Conservation (phyloP, 257 asterid species). For the Eucommia ulmoides region DNA sequence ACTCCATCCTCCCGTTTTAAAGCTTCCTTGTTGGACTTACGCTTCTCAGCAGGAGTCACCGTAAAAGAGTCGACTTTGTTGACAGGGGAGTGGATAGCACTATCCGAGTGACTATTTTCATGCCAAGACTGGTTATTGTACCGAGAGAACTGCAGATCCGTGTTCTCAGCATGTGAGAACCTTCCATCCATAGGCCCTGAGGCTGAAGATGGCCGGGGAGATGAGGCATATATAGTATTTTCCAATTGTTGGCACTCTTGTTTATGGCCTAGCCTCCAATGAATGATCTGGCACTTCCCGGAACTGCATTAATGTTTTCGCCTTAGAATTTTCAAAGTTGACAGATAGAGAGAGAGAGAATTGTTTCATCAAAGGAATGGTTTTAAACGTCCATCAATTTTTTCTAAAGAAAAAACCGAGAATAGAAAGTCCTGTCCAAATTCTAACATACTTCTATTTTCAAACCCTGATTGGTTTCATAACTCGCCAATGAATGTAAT, state of each 20-base stretch:
- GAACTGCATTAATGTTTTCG: too few relatives aligned
- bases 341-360: too few relatives aligned
- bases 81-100: slow-evolving; percentile 13
- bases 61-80: slow-evolving; percentile 13
- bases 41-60: slow-evolving; percentile 15
- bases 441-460: too few relatives aligned
- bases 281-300: slow-evolving; percentile 77
- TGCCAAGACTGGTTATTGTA: slow-evolving; percentile 18
- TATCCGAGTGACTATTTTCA: slow-evolving; percentile 21
- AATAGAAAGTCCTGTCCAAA: too few relatives aligned
- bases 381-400: too few relatives aligned
- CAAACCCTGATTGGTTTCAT: too few relatives aligned
- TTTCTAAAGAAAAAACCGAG: too few relatives aligned
- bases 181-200: slow-evolving; percentile 22
- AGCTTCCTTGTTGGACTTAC: slow-evolving; percentile 24
- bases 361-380: too few relatives aligned
- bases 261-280: slow-evolving; percentile 88
- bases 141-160: slow-evolving; percentile 9
- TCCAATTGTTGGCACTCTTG: slow-evolving; percentile 65
- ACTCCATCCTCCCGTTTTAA: slow-evolving; percentile 21
- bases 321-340: too few relatives aligned
- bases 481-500: too few relatives aligned
- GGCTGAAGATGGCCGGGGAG: slow-evolving; percentile 13
- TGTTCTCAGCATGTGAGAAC: slow-evolving; percentile 20
- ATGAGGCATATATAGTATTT: slow-evolving; percentile 22